These are phyloP conservation scores for Onygena corvina DNA, from an alignment of 2,329 filamentous ascomycete genomes.

Conservation along the genomic window DNA sequence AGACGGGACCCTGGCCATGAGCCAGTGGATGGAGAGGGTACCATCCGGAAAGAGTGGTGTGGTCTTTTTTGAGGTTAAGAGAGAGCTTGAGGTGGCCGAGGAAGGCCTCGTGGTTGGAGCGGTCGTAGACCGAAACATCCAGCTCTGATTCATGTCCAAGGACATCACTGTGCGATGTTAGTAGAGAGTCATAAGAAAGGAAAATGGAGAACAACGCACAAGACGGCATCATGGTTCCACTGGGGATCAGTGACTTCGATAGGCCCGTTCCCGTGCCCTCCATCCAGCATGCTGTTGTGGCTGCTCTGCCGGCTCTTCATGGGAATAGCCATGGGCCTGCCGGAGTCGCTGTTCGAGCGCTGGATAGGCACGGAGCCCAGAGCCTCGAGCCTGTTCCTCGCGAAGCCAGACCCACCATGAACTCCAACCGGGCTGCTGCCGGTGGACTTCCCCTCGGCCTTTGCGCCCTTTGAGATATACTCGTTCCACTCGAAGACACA, in stretches of 20 bases:
- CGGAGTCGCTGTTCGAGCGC: slow-evolving; percentile 66
- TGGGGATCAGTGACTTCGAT: slow-evolving; percentile 68
- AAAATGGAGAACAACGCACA: slow-evolving; percentile 50
- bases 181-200: slow-evolving; percentile 14
- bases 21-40: slow-evolving; percentile 69
- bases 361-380: slow-evolving; percentile 47
- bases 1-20: slow-evolving; percentile 62
- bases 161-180: slow-evolving; percentile 57
- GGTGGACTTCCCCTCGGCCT: slow-evolving; percentile 44
- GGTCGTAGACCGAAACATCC: slow-evolving; percentile 88
- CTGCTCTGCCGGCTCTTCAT: slow-evolving; percentile 96
- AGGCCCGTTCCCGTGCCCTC: slow-evolving; percentile 44
- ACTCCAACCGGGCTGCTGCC: slow-evolving; percentile 25
- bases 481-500: slow-evolving; percentile 96
- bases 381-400: slow-evolving; percentile 11
- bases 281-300: slow-evolving; percentile 71
- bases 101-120: slow-evolving; percentile 72
- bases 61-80: slow-evolving; percentile 55
- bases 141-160: slow-evolving; percentile 82
- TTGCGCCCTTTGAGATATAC: slow-evolving; percentile 79
- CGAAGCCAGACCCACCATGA: not conserved
- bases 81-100: slow-evolving; percentile 79
- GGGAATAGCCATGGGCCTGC: slow-evolving; percentile 81
- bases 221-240: slow-evolving; percentile 91
- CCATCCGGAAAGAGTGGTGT: slow-evolving; percentile 69